Evolutionary conservation across 2,329 filamentous ascomycete species (phyloP).

Genomic region (Tympanopsis confertula): DNA sequence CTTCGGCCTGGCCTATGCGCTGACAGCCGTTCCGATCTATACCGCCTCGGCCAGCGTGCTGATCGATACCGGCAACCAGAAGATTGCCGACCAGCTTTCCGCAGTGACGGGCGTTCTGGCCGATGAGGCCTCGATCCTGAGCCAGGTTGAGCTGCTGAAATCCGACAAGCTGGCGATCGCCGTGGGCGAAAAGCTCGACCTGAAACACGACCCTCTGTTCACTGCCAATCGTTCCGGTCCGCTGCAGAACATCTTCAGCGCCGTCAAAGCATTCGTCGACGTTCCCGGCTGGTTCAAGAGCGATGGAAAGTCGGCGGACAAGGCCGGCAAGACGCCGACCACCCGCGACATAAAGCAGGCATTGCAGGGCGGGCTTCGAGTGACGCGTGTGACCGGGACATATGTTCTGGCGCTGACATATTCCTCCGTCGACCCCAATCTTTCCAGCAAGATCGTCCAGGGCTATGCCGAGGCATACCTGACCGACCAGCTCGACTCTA

Average conservation of each 20-base stretch:
- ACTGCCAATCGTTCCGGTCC: not conserved
- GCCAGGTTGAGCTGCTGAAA: not conserved
- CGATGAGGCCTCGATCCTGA: not conserved
- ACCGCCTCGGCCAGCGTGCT: not conserved
- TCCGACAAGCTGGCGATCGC: not conserved
- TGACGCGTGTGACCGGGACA: not conserved
- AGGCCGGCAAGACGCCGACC: not conserved
- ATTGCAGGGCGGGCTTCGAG: not conserved
- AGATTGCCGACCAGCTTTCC: too few relatives aligned
- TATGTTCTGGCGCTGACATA: not conserved
- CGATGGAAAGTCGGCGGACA: not conserved
- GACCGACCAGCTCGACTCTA: not conserved
- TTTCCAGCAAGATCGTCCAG: not conserved
- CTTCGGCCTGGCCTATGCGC: not conserved
- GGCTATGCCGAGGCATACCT: not conserved
- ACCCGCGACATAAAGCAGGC: not conserved
- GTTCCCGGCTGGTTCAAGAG: not conserved
- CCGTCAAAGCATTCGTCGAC: not conserved
- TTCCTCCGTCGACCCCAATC: not conserved
- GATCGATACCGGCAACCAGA: not conserved
- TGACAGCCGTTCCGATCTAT: not conserved
- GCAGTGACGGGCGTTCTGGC: too few relatives aligned
- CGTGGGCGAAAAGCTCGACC: not conserved
- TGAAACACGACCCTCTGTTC: not conserved
- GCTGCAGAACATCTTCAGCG: not conserved